Conservation (phyloP, 805 yeast genomes). For the Lipomyces lipofer region DNA sequence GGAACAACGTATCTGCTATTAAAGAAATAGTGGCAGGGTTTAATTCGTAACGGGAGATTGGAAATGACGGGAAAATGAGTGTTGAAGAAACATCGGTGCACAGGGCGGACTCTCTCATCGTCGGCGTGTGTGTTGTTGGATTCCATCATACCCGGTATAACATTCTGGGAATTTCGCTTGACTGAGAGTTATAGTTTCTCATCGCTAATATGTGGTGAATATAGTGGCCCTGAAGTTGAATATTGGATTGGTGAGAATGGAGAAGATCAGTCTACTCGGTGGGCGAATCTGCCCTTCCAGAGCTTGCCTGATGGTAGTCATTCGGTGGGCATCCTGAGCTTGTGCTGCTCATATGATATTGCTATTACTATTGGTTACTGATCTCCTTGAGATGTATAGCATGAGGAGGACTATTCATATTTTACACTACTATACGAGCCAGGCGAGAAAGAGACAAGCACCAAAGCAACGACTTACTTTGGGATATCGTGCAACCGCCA, state of each 20-base stretch:
- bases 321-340: constrained; percentile 40
- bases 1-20: no score
- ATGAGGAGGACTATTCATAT: constrained; percentile 89
- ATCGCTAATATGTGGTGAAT: background rate
- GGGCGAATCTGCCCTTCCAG: constrained; percentile 91
- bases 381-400: no score
- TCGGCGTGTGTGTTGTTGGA: constrained; percentile 87
- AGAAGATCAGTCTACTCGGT: constrained; percentile 47
- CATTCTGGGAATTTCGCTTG: background rate
- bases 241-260: constrained; percentile 68
- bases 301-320: constrained; percentile 97
- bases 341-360: background rate
- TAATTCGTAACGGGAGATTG: no score
- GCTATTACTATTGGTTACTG: no score
- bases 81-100: background rate
- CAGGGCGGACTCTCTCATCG: constrained; percentile 46
- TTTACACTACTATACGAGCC: constrained; percentile 76
- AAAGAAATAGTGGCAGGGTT: no score
- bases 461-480: constrained; percentile 63
- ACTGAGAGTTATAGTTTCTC: no score
- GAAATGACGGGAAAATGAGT: constrained; percentile 17
- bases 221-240: constrained; percentile 91
- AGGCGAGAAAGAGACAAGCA: background rate
- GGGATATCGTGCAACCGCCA: constrained; percentile 94
- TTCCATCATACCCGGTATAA: constrained; percentile 66